Percentiles rank a stretch among this genome's conserved stretches.
Conservation (phyloP, 1,284 basidiomycete genomes). For the Ceratobasidium theobromae region DNA sequence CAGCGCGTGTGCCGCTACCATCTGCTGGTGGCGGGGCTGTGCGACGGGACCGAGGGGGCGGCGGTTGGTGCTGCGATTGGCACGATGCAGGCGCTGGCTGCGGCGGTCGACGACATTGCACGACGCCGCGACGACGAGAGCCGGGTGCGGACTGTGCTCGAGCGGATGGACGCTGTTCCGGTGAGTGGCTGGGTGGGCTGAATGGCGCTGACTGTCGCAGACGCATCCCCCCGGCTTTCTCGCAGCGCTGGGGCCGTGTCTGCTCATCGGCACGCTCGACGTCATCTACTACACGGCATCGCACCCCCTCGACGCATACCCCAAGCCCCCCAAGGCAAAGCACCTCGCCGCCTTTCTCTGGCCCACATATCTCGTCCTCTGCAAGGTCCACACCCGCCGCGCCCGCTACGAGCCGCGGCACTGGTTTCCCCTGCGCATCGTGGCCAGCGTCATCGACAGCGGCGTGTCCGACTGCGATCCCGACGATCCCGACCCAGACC, state of each 20-base stretch:
- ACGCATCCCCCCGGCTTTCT: conserved; percentile 54
- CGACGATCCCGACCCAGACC: background rate
- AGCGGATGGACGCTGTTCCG: conserved; percentile 55
- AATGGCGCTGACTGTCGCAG: conserved; percentile 41
- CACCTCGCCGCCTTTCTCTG: conserved; percentile 90
- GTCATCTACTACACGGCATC: conserved; percentile 61
- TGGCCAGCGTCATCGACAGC: conserved; percentile 67
- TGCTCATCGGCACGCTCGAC: conserved; percentile 79
- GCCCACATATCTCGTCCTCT: conserved; percentile 78
- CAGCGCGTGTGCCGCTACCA: conserved; percentile 92
- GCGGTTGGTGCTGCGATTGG: conserved; percentile 37
- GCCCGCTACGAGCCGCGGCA: conserved; percentile 81
- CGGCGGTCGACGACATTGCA: conserved; percentile 55
- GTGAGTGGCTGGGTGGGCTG: conserved; percentile 41
- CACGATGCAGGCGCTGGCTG: conserved; percentile 64
- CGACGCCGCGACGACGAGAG: conserved; percentile 60
- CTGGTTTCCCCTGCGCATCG: conserved; percentile 77
- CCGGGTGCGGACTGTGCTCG: conserved; percentile 68
- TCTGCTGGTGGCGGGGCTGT: conserved; percentile 77
- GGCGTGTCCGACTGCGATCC: conserved; percentile 44
- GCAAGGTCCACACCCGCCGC: conserved; percentile 73
- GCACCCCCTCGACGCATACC: conserved; percentile 45
- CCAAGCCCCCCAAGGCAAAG: conserved; percentile 62
- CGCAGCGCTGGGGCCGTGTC: conserved; percentile 67
- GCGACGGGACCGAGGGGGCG: conserved; percentile 45